These are phyloP conservation scores for Pholiota microspora DNA, from an alignment of 768 basidiomycete species.

Conservation along the genomic window DNA sequence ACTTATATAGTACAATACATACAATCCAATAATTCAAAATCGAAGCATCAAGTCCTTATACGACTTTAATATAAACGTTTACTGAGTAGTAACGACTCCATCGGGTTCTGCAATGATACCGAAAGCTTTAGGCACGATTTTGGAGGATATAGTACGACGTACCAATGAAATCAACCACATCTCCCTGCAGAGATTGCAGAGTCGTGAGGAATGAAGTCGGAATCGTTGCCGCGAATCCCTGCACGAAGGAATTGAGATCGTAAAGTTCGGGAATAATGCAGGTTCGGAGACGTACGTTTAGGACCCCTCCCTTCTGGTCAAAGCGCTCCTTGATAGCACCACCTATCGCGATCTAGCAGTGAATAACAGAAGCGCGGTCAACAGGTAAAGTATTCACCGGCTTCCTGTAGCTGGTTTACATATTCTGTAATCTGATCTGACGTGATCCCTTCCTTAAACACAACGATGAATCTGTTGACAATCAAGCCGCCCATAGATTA, in stretches of 20 bases:
- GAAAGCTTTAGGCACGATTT: too few relatives aligned
- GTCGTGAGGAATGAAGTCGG: conserved; percentile 14
- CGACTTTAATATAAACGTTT: too few relatives aligned
- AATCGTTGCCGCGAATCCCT: conserved; percentile 24
- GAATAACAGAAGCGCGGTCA: not conserved
- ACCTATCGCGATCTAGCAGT: conserved; percentile 8
- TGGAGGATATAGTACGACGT: not conserved
- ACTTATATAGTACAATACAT: too few relatives aligned
- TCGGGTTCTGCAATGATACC: conserved; percentile 18
- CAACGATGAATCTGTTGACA: conserved; percentile 1
- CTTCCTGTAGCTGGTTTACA: conserved; percentile 9
- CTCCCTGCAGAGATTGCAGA: conserved; percentile 11
- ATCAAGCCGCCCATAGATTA: too few relatives aligned
- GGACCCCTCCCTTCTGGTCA: conserved; percentile 14
- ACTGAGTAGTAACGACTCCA: conserved; percentile 20
- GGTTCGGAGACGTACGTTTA: conserved; percentile 19
- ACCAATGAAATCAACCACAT: conserved; percentile 20
- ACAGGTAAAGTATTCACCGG: conserved; percentile 3
- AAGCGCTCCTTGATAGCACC: conserved; percentile 15
- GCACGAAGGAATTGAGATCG: not conserved
- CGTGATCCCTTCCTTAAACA: conserved; percentile 18
- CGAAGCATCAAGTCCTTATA: too few relatives aligned
- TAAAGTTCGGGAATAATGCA: not conserved
- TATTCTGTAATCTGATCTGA: conserved; percentile 16
- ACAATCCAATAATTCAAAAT: too few relatives aligned